Percentiles rank a stretch among this genome's conserved stretches.
Evolutionary conservation across 2,329 filamentous ascomycete species (phyloP).

Genomic region (Rhinocladiella mackenziei): DNA sequence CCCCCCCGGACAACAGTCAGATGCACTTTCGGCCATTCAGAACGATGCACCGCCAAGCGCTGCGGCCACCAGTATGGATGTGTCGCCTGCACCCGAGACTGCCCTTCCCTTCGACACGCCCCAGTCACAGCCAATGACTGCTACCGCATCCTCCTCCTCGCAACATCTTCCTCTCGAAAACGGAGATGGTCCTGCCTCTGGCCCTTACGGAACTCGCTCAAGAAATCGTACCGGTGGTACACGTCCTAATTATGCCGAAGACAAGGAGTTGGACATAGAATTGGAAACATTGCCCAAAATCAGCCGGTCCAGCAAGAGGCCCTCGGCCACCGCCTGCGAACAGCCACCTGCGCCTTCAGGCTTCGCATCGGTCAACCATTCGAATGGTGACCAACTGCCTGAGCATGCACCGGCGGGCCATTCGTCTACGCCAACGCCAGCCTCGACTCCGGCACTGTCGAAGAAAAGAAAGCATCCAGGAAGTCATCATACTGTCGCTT

Average conservation of each 20-base stretch:
- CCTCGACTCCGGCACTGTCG: conserved; percentile 49
- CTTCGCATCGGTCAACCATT: conserved; percentile 18
- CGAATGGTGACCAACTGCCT: conserved; percentile 1
- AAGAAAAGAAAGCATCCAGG: conserved; percentile 81
- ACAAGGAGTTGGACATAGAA: conserved; percentile 85
- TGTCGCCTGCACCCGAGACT: conserved; percentile 25
- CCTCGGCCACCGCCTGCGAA: conserved; percentile 16
- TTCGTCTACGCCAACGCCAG: conserved; percentile 48
- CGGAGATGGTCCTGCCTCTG: conserved; percentile 50
- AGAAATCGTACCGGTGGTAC: conserved; percentile 77
- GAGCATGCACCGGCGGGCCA: conserved; percentile 4
- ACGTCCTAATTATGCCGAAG: conserved; percentile 92
- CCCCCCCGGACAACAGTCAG: conserved; percentile 9
- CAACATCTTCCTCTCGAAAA: conserved; percentile 37
- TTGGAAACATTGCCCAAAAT: conserved; percentile 56
- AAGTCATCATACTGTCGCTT: conserved; percentile 36
- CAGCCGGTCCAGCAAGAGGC: conserved; percentile 32
- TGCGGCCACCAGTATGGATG: conserved; percentile 23
- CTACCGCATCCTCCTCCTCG: conserved; percentile 41
- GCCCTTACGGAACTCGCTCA: conserved; percentile 86
- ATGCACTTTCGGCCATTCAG: conserved; percentile 9
- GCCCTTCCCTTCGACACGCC: conserved; percentile 35
- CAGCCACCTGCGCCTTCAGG: conserved; percentile 8
- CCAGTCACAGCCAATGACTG: conserved; percentile 43
- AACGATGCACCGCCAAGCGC: conserved; percentile 24